phyloP scores from a whole-genome alignment of 441 rosid species.

The Adansonia madagascariensis region DNA sequence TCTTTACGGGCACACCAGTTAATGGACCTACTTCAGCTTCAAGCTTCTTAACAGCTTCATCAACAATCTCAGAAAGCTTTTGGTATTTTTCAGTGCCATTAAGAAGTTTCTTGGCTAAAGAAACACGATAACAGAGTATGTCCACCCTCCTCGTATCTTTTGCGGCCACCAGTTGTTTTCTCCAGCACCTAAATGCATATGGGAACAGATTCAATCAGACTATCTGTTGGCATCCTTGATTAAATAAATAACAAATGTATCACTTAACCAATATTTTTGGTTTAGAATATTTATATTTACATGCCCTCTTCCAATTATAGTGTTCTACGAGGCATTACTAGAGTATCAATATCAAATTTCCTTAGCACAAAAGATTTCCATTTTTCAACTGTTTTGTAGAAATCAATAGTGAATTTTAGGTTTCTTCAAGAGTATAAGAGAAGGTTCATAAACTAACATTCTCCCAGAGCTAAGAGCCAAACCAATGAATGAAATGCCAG shows the following conservation, averaged over 20 bases:
- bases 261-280: not conserved
- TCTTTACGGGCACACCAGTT: slow-evolving; percentile 76
- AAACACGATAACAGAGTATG: slow-evolving; percentile 84
- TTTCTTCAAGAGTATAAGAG: not conserved
- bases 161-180: slow-evolving; percentile 79
- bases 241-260: not conserved
- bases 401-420: not conserved
- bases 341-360: not conserved
- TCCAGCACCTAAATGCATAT: slow-evolving; percentile 75
- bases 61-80: slow-evolving; percentile 57
- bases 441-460: slow-evolving; percentile 10
- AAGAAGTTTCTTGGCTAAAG: slow-evolving; percentile 77
- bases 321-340: not conserved
- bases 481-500: not conserved
- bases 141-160: slow-evolving; percentile 88
- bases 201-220: slow-evolving; percentile 18
- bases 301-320: not conserved
- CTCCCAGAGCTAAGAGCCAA: not conserved
- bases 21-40: slow-evolving; percentile 86
- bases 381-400: not conserved
- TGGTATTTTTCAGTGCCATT: slow-evolving; percentile 57
- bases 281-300: not conserved
- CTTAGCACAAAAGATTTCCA: not conserved
- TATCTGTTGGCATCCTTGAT: not conserved
- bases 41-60: slow-evolving; percentile 74